Evolutionary conservation across 441 rosid species (phyloP).

Genomic region (Pelargonium cotyledonis): DNA sequence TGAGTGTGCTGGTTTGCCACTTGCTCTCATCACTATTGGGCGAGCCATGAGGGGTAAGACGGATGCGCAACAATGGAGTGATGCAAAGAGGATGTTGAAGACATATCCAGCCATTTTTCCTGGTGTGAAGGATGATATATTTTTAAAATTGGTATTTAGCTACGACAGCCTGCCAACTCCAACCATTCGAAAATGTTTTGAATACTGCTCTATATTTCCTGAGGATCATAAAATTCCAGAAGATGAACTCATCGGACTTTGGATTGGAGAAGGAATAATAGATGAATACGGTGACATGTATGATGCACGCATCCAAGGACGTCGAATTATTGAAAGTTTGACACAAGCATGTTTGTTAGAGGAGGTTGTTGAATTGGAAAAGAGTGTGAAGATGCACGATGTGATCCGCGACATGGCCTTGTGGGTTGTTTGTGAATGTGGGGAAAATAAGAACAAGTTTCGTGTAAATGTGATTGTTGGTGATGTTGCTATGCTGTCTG

Average conservation of each 20-base stretch:
- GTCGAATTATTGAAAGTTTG: too few species aligned
- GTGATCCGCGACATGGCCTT: not conserved
- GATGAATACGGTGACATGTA: too few species aligned
- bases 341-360: too few species aligned
- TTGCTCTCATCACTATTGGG: conserved; percentile 27
- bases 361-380: not conserved
- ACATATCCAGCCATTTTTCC: not conserved
- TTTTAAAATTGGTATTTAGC: not conserved
- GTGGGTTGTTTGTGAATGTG: not conserved
- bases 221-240: not conserved
- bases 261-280: too few species aligned
- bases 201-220: not conserved
- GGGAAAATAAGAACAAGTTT: not conserved
- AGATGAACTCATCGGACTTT: too few species aligned
- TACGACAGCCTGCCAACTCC: not conserved
- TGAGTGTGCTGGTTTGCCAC: conserved; percentile 25
- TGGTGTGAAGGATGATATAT: not conserved
- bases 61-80: not conserved
- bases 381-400: too few species aligned
- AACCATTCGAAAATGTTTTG: not conserved
- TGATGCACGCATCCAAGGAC: too few species aligned
- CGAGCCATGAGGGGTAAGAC: conserved; percentile 21
- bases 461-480: not conserved
- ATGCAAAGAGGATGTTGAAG: not conserved
- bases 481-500: too few species aligned